Percentiles rank a stretch among this genome's conserved stretches.
These are phyloP conservation scores for Crataegus laevigata DNA, from an alignment of 306 rosid species.

Conservation along the genomic window DNA sequence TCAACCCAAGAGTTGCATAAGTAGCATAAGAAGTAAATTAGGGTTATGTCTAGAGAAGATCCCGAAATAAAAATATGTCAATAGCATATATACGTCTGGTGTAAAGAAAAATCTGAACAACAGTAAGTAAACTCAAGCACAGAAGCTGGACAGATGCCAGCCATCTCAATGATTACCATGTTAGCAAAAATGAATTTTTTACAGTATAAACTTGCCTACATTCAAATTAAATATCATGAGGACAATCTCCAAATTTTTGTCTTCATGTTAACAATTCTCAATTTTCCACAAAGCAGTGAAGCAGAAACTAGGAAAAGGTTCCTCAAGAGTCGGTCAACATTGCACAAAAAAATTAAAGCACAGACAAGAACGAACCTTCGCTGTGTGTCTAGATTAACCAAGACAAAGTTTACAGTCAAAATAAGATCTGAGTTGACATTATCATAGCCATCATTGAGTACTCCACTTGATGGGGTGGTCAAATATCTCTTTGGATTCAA, in stretches of 20 bases:
- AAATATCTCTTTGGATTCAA: slow-evolving; percentile 86
- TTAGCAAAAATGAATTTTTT: background rate
- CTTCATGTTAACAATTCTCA: background rate
- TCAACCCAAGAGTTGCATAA: no score
- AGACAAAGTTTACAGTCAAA: slow-evolving; percentile 69
- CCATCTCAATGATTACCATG: background rate
- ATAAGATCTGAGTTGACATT: slow-evolving; percentile 92
- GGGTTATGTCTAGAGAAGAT: no score
- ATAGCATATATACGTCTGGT: no score
- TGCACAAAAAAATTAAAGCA: background rate
- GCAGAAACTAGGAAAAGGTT: background rate
- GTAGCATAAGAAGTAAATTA: no score
- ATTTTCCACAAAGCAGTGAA: background rate
- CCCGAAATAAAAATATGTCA: no score
- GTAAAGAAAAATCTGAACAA: background rate
- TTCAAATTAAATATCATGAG: background rate
- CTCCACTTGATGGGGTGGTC: slow-evolving; percentile 89
- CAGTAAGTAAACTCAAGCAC: background rate
- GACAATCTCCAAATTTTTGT: background rate
- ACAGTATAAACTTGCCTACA: background rate
- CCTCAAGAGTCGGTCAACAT: background rate
- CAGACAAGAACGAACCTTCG: slow-evolving; percentile 55
- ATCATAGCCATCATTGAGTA: slow-evolving; percentile 88
- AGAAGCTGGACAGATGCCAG: background rate
- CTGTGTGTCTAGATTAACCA: slow-evolving; percentile 56